A percentile compares a stretch with the other conserved stretches of the same genome.
Conservation (phyloP, 2,329 filamentous ascomycete species). For the Harringtonia aguacate region DNA sequence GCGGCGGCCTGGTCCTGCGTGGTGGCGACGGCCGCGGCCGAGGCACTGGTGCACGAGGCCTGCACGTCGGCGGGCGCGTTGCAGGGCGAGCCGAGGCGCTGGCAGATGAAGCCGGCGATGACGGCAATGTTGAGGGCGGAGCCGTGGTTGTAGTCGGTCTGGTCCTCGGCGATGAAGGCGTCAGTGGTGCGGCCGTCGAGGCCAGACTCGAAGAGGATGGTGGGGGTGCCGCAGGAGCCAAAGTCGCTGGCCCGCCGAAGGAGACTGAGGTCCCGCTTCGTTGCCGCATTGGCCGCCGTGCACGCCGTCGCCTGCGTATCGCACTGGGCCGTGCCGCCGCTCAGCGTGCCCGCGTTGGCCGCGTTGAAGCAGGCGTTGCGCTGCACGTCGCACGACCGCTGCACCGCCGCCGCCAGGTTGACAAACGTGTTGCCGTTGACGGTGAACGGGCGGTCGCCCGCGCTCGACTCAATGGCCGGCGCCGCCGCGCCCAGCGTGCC, state of each 20-base stretch:
- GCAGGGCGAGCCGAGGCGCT: constrained; percentile 24
- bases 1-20: not conserved
- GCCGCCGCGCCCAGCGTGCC: constrained; percentile 28
- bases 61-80: constrained; percentile 19
- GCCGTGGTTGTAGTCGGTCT: constrained; percentile 32
- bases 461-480: constrained; percentile 22
- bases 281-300: constrained; percentile 9
- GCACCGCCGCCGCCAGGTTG: constrained; percentile 26
- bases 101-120: constrained; percentile 37
- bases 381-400: constrained; percentile 33
- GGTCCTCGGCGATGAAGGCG: constrained; percentile 30
- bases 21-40: not conserved
- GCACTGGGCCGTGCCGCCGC: constrained; percentile 24
- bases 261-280: constrained; percentile 8
- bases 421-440: constrained; percentile 28
- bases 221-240: constrained; percentile 28
- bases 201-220: constrained; percentile 29
- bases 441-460: constrained; percentile 21
- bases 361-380: constrained; percentile 32
- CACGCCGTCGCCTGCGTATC: constrained; percentile 23
- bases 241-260: constrained; percentile 22
- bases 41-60: constrained; percentile 13
- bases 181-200: constrained; percentile 31
- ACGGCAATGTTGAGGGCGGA: constrained; percentile 33
- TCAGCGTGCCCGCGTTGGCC: constrained; percentile 23